Evolutionary conservation across 352 stramenopile species (phyloP).

Genomic region (Pelagophyceae sp.): DNA sequence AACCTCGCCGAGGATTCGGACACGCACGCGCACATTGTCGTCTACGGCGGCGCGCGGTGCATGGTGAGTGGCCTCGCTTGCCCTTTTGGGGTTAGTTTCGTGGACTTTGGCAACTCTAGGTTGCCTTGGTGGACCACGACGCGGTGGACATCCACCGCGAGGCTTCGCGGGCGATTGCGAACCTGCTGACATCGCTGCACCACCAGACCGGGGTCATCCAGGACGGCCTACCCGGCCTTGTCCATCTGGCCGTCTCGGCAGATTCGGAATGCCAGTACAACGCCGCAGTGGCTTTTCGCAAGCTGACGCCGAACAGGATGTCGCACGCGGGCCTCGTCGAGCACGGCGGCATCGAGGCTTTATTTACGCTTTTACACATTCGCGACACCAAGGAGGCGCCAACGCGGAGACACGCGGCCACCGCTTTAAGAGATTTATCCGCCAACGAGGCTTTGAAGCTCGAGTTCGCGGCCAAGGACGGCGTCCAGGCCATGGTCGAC

Average conservation of each 20-base stretch:
- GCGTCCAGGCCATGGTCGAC: constrained; percentile 66
- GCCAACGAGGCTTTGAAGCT: constrained; percentile 74
- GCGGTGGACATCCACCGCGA: constrained; percentile 20
- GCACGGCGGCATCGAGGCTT: constrained; percentile 70
- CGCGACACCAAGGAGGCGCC: constrained; percentile 71
- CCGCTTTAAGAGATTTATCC: constrained; percentile 74
- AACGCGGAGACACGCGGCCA: constrained; percentile 49
- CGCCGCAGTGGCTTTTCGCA: constrained; percentile 79
- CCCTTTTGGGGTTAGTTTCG: too few species aligned
- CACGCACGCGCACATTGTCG: constrained; percentile 75
- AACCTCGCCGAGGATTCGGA: constrained; percentile 87
- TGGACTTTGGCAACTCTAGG: too few species aligned
- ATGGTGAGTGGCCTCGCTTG: too few species aligned
- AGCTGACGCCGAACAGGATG: constrained; percentile 77
- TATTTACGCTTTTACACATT: constrained; percentile 77
- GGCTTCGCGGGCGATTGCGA: constrained; percentile 70
- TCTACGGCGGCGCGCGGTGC: constrained; percentile 50
- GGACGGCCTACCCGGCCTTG: constrained; percentile 72
- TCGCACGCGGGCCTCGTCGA: constrained; percentile 73
- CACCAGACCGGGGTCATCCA: constrained; percentile 78
- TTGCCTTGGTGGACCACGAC: constrained; percentile 28
- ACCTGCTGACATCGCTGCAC: constrained; percentile 81
- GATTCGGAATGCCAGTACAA: constrained; percentile 89
- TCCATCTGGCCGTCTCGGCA: constrained; percentile 71
- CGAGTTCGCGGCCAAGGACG: constrained; percentile 72